A percentile compares a stretch with the other conserved stretches of the same genome.
These are phyloP conservation scores for Solanum neorickii DNA, from an alignment of 257 asterid species.

Conservation along the genomic window DNA sequence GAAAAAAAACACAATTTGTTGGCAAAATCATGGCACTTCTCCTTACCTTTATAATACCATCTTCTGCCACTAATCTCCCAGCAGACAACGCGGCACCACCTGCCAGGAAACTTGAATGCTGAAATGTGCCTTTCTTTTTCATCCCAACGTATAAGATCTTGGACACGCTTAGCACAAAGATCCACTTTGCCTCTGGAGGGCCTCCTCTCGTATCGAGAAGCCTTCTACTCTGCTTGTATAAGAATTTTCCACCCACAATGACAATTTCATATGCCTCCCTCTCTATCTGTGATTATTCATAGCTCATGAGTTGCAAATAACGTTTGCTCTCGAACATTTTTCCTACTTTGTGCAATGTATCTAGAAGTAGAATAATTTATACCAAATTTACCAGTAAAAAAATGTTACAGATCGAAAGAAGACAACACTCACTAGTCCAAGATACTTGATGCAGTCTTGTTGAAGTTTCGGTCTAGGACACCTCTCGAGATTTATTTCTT, in stretches of 20 bases:
- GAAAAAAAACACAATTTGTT: not conserved
- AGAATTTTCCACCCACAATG: conserved; percentile 40
- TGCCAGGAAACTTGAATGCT: conserved; percentile 91
- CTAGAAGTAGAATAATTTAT: not conserved
- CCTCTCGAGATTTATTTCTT: conserved; percentile 60
- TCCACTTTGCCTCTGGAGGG: conserved; percentile 68
- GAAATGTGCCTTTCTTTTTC: conserved; percentile 75
- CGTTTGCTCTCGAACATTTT: not conserved
- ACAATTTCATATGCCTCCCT: conserved; percentile 54
- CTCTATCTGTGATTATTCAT: conserved; percentile 35
- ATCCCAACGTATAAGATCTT: conserved; percentile 52
- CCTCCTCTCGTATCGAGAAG: conserved; percentile 52
- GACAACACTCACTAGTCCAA: conserved; percentile 60
- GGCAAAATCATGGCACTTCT: not conserved
- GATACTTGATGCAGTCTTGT: conserved; percentile 83
- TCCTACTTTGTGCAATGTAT: not conserved
- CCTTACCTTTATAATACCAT: conserved; percentile 66
- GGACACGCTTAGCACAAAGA: conserved; percentile 67
- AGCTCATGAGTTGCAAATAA: not conserved
- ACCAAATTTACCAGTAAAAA: not conserved
- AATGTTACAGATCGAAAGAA: not conserved
- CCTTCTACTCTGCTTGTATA: conserved; percentile 47
- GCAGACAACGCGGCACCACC: conserved; percentile 91
- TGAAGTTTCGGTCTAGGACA: conserved; percentile 63
- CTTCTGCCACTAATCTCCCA: conserved; percentile 63